phyloP scores from a whole-genome alignment of 345 rosid species.

The Acer saccharum region DNA sequence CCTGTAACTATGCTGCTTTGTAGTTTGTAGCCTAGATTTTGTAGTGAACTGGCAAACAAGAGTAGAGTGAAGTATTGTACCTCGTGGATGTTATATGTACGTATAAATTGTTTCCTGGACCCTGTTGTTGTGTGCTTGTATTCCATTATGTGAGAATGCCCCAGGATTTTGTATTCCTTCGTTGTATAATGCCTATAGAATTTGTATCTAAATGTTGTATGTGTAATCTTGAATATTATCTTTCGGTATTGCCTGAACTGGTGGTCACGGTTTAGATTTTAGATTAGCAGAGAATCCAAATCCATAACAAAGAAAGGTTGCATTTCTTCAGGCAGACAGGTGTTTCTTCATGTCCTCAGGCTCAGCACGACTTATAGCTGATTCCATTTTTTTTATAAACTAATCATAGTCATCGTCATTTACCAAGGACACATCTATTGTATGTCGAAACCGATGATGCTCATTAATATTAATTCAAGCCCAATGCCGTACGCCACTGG shows the following conservation, averaged over 20 bases:
- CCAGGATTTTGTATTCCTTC: neutral
- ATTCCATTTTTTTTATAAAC: neutral
- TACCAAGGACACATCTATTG: neutral
- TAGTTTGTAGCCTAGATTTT: slow-evolving; percentile 2
- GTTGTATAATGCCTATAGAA: neutral
- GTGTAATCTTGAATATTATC: neutral
- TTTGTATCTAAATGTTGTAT: neutral
- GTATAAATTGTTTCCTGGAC: neutral
- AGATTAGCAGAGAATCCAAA: too few species aligned
- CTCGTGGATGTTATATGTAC: neutral
- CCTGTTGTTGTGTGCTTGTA: neutral
- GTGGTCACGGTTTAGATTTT: too few species aligned
- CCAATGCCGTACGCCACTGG: slow-evolving; percentile 9
- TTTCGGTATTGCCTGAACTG: too few species aligned
- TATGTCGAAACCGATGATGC: neutral
- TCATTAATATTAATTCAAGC: neutral
- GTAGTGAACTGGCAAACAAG: neutral
- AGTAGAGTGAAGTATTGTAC: neutral
- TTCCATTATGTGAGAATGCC: neutral
- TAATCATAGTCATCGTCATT: neutral
- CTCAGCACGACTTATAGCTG: neutral
- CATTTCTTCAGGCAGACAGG: neutral
- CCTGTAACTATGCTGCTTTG: neutral
- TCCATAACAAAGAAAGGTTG: too few species aligned
- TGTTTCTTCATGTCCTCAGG: neutral